A percentile compares a stretch with the other conserved stretches of the same genome.
phyloP scores from a whole-genome alignment of 73 alveolate species.

The Paraurostyla sp. region DNA sequence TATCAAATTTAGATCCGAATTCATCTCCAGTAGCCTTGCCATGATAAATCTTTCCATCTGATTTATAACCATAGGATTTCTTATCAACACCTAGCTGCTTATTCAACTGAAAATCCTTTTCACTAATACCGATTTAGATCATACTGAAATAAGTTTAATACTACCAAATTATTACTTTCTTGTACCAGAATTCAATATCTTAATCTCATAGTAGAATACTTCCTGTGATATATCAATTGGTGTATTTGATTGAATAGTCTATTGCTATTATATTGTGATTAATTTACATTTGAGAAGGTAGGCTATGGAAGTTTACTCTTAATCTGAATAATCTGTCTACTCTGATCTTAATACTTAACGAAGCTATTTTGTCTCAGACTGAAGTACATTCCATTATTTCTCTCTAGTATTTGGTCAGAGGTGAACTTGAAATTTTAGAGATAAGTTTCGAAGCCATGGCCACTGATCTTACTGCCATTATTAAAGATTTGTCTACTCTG shows the following conservation, averaged over 20 bases:
- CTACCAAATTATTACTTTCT: background rate
- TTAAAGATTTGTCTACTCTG: too few relatives aligned
- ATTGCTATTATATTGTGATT: background rate
- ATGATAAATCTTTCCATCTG: conserved; percentile 74
- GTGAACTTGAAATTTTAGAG: background rate
- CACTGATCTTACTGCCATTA: background rate
- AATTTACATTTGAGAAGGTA: conserved; percentile 16
- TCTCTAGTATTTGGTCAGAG: conserved; percentile 11
- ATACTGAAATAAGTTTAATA: background rate
- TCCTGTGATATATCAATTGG: conserved; percentile 36
- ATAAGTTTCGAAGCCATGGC: background rate
- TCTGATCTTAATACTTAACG: conserved; percentile 1
- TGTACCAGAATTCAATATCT: conserved; percentile 6
- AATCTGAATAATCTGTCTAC: background rate
- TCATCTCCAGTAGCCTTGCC: conserved; percentile 63
- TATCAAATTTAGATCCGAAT: conserved; percentile 82
- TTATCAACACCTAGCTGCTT: conserved; percentile 42
- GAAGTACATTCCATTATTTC: background rate
- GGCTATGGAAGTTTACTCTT: conserved; percentile 25
- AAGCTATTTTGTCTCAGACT: conserved; percentile 4
- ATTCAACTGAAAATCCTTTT: background rate
- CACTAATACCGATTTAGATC: conserved; percentile 24
- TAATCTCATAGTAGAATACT: conserved; percentile 38
- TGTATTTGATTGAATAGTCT: conserved; percentile 29
- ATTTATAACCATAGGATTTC: conserved; percentile 64